Conservation (phyloP, 495 filamentous ascomycete genomes). For the Pseudevernia furfuracea region DNA sequence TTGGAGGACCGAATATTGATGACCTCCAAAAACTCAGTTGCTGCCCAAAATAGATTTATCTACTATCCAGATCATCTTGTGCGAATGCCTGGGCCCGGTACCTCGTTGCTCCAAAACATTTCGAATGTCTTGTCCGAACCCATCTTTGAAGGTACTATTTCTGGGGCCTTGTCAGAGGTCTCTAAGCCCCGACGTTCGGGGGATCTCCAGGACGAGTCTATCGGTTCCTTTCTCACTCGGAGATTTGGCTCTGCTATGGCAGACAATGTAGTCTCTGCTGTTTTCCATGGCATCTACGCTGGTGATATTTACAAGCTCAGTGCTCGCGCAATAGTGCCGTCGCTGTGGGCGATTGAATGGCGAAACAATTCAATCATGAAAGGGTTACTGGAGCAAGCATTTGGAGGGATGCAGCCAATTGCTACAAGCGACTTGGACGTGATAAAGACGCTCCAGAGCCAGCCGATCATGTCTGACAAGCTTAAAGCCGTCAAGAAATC, state of each 20-base stretch:
- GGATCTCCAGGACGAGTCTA: slow-evolving; percentile 54
- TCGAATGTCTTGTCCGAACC: slow-evolving; percentile 51
- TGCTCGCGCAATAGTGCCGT: slow-evolving; percentile 52
- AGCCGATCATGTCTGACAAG: slow-evolving; percentile 10
- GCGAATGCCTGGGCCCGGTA: slow-evolving; percentile 47
- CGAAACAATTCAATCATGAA: slow-evolving; percentile 30
- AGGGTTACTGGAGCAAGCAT: slow-evolving; percentile 19
- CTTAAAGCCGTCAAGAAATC: slow-evolving; percentile 23
- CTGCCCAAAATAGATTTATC: slow-evolving; percentile 63
- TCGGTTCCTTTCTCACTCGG: slow-evolving; percentile 59
- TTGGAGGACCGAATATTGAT: slow-evolving; percentile 57
- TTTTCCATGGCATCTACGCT: slow-evolving; percentile 91
- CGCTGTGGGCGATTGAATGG: slow-evolving; percentile 45
- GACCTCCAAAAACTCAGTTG: slow-evolving; percentile 41
- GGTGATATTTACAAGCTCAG: slow-evolving; percentile 81
- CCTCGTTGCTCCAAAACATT: slow-evolving; percentile 24
- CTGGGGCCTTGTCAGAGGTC: slow-evolving; percentile 37
- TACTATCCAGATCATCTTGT: slow-evolving; percentile 91
- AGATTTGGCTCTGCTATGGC: slow-evolving; percentile 50
- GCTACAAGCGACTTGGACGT: slow-evolving; percentile 26
- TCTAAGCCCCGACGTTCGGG: slow-evolving; percentile 26
- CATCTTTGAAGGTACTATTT: slow-evolving; percentile 47
- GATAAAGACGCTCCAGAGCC: slow-evolving; percentile 23
- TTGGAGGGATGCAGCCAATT: slow-evolving; percentile 11
- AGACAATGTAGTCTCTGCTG: slow-evolving; percentile 68